Conservation (phyloP, 2,329 filamentous ascomycete genomes). For the Zymoseptoria tritici region DNA sequence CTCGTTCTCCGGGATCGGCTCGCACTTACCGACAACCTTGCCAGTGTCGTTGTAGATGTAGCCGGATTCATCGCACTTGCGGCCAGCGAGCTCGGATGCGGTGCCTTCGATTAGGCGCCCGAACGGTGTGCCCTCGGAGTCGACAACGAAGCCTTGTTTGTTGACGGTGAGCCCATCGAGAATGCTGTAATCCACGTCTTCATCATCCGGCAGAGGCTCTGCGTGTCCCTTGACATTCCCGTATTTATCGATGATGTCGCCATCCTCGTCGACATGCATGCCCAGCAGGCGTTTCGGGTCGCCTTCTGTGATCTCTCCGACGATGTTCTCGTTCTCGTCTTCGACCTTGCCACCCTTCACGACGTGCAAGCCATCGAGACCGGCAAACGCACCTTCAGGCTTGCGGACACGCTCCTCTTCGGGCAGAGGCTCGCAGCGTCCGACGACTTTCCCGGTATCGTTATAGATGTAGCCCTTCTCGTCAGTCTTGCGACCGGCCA, state of each 20-base stretch:
- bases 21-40: constrained; percentile 50
- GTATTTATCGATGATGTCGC: constrained; percentile 54
- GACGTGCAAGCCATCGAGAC: constrained; percentile 57
- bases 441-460: constrained; percentile 50
- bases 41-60: constrained; percentile 50
- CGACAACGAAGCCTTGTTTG: constrained; percentile 52
- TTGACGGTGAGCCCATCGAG: constrained; percentile 49
- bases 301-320: constrained; percentile 50
- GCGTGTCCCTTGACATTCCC: constrained; percentile 56
- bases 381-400: constrained; percentile 60
- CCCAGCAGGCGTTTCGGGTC: constrained; percentile 54
- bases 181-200: constrained; percentile 43
- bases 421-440: constrained; percentile 52
- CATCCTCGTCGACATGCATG: constrained; percentile 54
- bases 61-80: constrained; percentile 49
- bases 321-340: constrained; percentile 67
- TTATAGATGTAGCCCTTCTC: constrained; percentile 50
- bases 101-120: constrained; percentile 51
- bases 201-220: constrained; percentile 45
- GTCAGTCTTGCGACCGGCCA: constrained; percentile 50
- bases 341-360: constrained; percentile 64
- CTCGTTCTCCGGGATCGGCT: constrained; percentile 51
- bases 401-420: constrained; percentile 49
- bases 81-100: constrained; percentile 48
- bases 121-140: constrained; percentile 46